Percentiles rank a stretch among this genome's conserved stretches.
Evolutionary conservation across 73 alveolate genomes (phyloP).

Genomic region (Tetrahymena thermophila): DNA sequence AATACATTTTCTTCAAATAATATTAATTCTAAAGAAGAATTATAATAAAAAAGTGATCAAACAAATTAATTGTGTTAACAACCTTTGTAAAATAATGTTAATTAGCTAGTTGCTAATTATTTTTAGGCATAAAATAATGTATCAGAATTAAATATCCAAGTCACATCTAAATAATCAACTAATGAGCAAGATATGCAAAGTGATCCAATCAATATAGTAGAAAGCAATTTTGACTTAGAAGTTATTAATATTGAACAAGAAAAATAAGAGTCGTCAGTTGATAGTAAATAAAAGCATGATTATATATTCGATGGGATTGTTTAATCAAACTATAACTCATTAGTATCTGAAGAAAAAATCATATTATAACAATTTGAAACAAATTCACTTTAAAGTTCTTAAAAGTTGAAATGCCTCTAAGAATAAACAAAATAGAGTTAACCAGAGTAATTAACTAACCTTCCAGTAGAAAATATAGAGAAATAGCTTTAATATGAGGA

Average conservation of each 20-base stretch:
- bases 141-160: background rate
- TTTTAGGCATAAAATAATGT: background rate
- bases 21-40: background rate
- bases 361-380: background rate
- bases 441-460: background rate
- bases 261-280: background rate
- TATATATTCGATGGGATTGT: background rate
- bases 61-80: background rate
- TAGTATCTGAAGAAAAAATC: background rate
- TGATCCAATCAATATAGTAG: background rate
- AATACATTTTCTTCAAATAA: background rate
- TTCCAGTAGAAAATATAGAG: background rate
- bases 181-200: background rate
- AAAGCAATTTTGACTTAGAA: background rate
- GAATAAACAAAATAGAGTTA: background rate
- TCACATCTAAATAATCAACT: background rate
- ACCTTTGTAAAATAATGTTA: background rate
- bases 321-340: background rate
- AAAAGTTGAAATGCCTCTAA: background rate
- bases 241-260: background rate
- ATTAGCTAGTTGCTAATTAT: background rate
- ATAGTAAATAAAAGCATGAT: background rate
- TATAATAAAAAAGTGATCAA: background rate
- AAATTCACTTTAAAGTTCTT: background rate
- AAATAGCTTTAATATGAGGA: background rate